Base-by-base conservation (phyloP, 441 rosid genomes). In the Flueggea neowawraea region DNA sequence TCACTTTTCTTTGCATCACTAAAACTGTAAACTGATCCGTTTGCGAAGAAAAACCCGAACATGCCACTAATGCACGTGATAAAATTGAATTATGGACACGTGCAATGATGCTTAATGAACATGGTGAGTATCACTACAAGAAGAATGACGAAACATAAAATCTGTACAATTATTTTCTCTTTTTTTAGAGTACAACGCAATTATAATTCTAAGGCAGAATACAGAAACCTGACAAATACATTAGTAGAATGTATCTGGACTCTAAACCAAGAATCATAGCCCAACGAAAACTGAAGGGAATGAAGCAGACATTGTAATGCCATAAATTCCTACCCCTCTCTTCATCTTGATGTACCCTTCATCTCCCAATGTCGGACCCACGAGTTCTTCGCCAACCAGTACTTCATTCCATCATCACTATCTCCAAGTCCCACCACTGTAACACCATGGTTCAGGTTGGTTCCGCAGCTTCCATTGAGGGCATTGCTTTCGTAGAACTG, bases 1-100 rank as follows among this genome's bases (percentile, higher is more conserved):
- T 95, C 95, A n/a, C 96, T 86, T 74, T 81, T 89, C 82, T 84
- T 95, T 7, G 96, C 95, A 63, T 91, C 97, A 0, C 60, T 73
- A n/a, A n/a, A n/a, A n/a, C n/a, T n/a, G n/a, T n/a, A n/a, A n/a
- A n/a, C n/a, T n/a, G n/a, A n/a, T n/a, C n/a, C n/a, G n/a, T n/a
- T n/a, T n/a, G n/a, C n/a, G n/a, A n/a, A n/a, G n/a, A n/a, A n/a
- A n/a, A n/a, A n/a, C n/a, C n/a, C n/a, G n/a, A n/a, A n/a, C n/a
- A n/a, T n/a, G n/a, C n/a, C n/a, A n/a, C n/a, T n/a, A n/a, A n/a
- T n/a, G n/a, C n/a, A n/a, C n/a, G n/a, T n/a, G n/a, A n/a, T n/a
- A n/a, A n/a, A n/a, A n/a, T n/a, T n/a, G n/a, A n/a, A n/a, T n/a
- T n/a, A n/a, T n/a, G n/a, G n/a, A n/a, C n/a, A n/a, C n/a, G n/a